Evolutionary conservation across 441 rosid genomes (phyloP).

Genomic region (Eutrema salsugineum): DNA sequence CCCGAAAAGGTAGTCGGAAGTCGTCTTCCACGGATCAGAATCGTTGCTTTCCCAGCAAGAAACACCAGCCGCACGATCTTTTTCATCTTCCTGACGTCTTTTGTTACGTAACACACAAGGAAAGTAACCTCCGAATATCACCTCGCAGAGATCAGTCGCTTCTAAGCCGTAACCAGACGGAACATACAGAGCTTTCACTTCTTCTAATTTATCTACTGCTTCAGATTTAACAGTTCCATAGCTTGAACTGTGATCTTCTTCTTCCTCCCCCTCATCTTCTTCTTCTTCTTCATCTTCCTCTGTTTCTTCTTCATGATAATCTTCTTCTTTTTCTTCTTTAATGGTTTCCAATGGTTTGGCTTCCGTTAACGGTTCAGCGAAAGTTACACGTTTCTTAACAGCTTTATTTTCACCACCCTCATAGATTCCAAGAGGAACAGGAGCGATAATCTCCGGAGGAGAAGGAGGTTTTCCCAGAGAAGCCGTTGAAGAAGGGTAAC

Average conservation of each 20-base stretch:
- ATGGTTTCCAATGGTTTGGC: slow-evolving; percentile 8
- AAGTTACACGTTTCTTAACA: slow-evolving; percentile 29
- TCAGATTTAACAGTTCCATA: neutral
- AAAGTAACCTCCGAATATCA: slow-evolving; percentile 74
- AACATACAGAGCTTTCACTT: slow-evolving; percentile 33
- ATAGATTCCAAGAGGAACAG: slow-evolving; percentile 31
- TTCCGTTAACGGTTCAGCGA: slow-evolving; percentile 27
- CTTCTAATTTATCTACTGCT: slow-evolving; percentile 3
- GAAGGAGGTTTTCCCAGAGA: slow-evolving; percentile 21
- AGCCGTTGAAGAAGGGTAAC: slow-evolving; percentile 58
- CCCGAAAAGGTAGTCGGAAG: slow-evolving; percentile 74
- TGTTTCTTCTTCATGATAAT: neutral
- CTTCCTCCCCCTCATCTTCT: neutral
- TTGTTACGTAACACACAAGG: slow-evolving; percentile 53
- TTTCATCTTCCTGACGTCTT: slow-evolving; percentile 24
- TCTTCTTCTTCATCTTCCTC: neutral
- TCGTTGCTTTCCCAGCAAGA: slow-evolving; percentile 25
- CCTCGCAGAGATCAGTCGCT: slow-evolving; percentile 74
- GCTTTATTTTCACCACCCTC: slow-evolving; percentile 17
- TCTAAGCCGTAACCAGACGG: slow-evolving; percentile 77
- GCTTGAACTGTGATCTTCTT: neutral
- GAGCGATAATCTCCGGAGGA: slow-evolving; percentile 31
- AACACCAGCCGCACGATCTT: slow-evolving; percentile 11
- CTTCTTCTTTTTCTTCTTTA: neutral
- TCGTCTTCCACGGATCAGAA: slow-evolving; percentile 44